A percentile compares a stretch with the other conserved stretches of the same genome.
These are phyloP conservation scores for Kitagawia praeruptora DNA, from an alignment of 129 eudicot genomes.

Conservation along the genomic window DNA sequence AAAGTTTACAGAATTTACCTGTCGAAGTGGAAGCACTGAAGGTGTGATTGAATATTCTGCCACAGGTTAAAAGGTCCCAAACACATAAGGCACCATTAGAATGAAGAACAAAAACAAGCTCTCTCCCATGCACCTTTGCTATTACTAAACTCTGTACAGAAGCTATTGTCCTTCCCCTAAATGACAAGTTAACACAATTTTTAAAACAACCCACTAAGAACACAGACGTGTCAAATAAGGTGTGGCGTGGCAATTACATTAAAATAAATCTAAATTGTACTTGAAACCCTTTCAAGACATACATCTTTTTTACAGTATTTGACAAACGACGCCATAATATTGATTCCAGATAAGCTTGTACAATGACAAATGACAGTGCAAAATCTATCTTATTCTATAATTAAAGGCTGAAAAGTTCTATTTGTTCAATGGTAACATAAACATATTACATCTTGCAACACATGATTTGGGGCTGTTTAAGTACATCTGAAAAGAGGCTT, in stretches of 20 bases:
- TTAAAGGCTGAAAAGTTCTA: not conserved
- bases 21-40: slow-evolving; percentile 30
- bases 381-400: not conserved
- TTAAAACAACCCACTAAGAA: not conserved
- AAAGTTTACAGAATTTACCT: slow-evolving; percentile 35
- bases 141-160: slow-evolving; percentile 55
- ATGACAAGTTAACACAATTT: slow-evolving; percentile 6
- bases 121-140: slow-evolving; percentile 46
- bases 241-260: not conserved
- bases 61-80: slow-evolving; percentile 64
- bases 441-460: not conserved
- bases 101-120: slow-evolving; percentile 70
- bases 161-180: slow-evolving; percentile 55
- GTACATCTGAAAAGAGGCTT: not conserved
- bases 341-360: not conserved
- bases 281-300: not conserved
- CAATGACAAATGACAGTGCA: not conserved
- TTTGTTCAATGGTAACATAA: not conserved
- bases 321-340: not conserved
- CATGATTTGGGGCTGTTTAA: not conserved
- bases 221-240: not conserved
- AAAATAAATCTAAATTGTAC: not conserved
- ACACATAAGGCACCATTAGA: slow-evolving; percentile 70
- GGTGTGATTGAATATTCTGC: slow-evolving; percentile 53
- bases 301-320: not conserved